Evolutionary conservation across 441 rosid species (phyloP), one percentile per base, ranked within the genome.

Genomic region (Erysimum pusillum): DNA sequence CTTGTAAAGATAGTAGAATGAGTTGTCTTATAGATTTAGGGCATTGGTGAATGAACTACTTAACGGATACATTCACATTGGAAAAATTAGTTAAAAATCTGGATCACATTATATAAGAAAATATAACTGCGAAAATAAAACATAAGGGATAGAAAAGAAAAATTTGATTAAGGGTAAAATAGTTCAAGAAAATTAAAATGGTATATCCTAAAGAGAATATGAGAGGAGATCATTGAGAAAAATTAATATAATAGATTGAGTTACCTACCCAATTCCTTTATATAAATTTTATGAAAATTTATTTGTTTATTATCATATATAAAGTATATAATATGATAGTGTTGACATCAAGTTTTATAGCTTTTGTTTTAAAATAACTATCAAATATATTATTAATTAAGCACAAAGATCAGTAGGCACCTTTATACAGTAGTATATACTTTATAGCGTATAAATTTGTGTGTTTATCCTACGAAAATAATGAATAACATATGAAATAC

Each of bases 381-480:
- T 49, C 14, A 63, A 38, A 38, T 46, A 31, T 41, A 71, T 49
- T 35, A 71, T 32, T 71, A 56, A 44, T 10, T 49, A 52, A 76
- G 52, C 61, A 56, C 10, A 71, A 57, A 76, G 42, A 77, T 57
- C n/a, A 70, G 76, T 76, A 76, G 71, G 71, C 31, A 48, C 71
- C 75, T 76, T 76, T 70, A 36, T 69, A 76, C n/a, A n/a, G n/a
- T n/a, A n/a, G 79, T 42, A 18, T 44, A 7, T 34, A 25, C 57
- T 76, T 61, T 76, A 62, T 35, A 76, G 70, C 41, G n/a, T 9
- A 42, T 35, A 52, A 7, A 41, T 41, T 38, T 46, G n/a, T 22
- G 15, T 36, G n/a, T 58, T 66, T 32, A 58, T 38, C 45, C 12
- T 48, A 48, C n/a, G 0, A 35, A 54, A 28, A 59, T 31, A 58